These are phyloP conservation scores for Hirsutella rhossiliensis DNA, from an alignment of 2,329 filamentous ascomycete genomes.

Conservation along the genomic window DNA sequence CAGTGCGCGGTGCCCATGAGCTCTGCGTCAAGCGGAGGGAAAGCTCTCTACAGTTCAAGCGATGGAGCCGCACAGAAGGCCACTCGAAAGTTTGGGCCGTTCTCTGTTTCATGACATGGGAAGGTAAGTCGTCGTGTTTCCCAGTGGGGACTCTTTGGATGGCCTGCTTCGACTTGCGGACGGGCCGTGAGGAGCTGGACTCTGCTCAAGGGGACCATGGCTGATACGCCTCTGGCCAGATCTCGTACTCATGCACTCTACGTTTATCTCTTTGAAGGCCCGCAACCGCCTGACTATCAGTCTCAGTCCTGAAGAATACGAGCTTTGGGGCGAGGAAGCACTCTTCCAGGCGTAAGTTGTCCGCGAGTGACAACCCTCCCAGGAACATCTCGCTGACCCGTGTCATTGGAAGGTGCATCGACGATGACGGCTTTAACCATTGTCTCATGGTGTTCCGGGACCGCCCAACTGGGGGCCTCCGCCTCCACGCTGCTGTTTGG, in stretches of 20 bases:
- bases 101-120: conserved; percentile 47
- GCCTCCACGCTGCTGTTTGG: conserved; percentile 44
- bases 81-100: conserved; percentile 40
- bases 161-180: too few relatives aligned
- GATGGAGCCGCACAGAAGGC: conserved; percentile 34
- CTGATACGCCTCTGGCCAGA: conserved; percentile 23
- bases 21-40: conserved; percentile 38
- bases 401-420: conserved; percentile 32
- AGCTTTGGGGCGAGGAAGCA: conserved; percentile 33
- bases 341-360: conserved; percentile 43
- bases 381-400: neutral
- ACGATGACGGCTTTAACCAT: conserved; percentile 42
- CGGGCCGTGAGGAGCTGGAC: too few relatives aligned
- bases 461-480: conserved; percentile 29
- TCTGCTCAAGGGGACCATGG: neutral
- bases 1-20: conserved; percentile 40
- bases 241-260: conserved; percentile 46
- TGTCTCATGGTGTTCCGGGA: conserved; percentile 43
- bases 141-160: too few relatives aligned
- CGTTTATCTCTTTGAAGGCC: conserved; percentile 44
- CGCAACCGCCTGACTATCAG: conserved; percentile 31
- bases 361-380: too few relatives aligned
- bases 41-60: conserved; percentile 35
- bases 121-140: conserved; percentile 29
- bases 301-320: conserved; percentile 33